phyloP scores from a whole-genome alignment of 2,329 filamentous ascomycete genomes.

The Cytospora leucostoma region DNA sequence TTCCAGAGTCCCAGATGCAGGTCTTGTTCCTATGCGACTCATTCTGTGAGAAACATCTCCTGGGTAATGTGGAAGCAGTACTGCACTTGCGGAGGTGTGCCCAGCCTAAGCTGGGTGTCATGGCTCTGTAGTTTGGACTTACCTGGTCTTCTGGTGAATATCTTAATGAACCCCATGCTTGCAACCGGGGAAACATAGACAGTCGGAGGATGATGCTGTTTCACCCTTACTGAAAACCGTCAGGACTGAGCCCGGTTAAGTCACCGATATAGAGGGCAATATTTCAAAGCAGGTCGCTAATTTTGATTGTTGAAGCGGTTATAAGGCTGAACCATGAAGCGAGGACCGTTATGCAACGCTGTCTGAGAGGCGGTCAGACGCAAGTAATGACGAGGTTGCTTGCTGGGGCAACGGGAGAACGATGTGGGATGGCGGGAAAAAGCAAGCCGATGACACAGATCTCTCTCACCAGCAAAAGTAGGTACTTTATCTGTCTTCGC shows the following conservation, averaged over 20 bases:
- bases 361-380: background rate
- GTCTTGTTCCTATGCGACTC: background rate
- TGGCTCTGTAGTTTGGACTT: slow-evolving; percentile 22
- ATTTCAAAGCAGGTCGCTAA: background rate
- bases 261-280: background rate
- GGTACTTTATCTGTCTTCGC: background rate
- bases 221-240: background rate
- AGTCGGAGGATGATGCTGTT: background rate
- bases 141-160: slow-evolving; percentile 37
- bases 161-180: slow-evolving; percentile 41
- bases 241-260: background rate
- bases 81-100: slow-evolving; percentile 11
- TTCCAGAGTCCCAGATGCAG: slow-evolving; percentile 31
- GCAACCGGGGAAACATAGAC: slow-evolving; percentile 13
- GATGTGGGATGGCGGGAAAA: slow-evolving; percentile 5
- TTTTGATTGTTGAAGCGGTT: background rate
- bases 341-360: background rate
- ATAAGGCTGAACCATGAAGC: background rate
- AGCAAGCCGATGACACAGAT: background rate
- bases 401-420: slow-evolving; percentile 1
- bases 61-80: background rate
- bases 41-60: background rate
- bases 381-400: background rate
- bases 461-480: background rate
- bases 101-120: background rate